Percentiles rank a stretch among this genome's conserved stretches.
phyloP scores from a whole-genome alignment of 805 yeast species.

The Cyberlindnera mrakii region DNA sequence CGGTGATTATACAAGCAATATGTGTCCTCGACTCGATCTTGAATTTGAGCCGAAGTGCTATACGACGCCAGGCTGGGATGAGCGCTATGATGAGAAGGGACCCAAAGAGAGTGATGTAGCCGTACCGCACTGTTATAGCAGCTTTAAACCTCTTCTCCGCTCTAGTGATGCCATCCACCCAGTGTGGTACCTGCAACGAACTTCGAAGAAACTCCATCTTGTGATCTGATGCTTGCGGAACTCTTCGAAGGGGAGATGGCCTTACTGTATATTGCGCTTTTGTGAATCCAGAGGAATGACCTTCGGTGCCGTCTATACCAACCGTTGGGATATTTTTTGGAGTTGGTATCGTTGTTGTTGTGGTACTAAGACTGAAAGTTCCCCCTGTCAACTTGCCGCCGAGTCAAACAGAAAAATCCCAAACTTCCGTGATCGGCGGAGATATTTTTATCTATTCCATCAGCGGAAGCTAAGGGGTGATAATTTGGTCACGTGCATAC shows the following conservation, averaged over 20 bases:
- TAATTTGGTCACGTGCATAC: neutral
- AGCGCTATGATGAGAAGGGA: constrained; percentile 31
- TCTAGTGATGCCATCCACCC: constrained; percentile 21
- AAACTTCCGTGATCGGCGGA: too few relatives aligned
- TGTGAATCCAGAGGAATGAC: too few relatives aligned
- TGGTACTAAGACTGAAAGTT: too few relatives aligned
- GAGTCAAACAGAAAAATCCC: too few relatives aligned
- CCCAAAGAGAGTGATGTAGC: constrained; percentile 31
- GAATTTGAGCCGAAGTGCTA: neutral
- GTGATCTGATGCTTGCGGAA: constrained; percentile 14
- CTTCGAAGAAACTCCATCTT: constrained; percentile 7
- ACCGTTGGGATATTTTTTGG: too few relatives aligned
- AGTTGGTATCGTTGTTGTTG: too few relatives aligned
- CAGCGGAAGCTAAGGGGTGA: neutral
- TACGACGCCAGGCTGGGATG: constrained; percentile 31
- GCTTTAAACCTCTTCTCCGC: constrained; percentile 26
- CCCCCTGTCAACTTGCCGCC: too few relatives aligned
- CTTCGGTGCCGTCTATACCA: too few relatives aligned
- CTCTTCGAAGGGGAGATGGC: neutral
- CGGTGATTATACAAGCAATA: constrained; percentile 19
- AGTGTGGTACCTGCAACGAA: constrained; percentile 14
- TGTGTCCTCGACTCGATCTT: neutral
- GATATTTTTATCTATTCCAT: neutral
- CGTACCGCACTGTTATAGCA: constrained; percentile 28
- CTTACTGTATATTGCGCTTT: too few relatives aligned